Conservation (phyloP, 1,284 basidiomycete species). For the Singerocomus inundabilis region DNA sequence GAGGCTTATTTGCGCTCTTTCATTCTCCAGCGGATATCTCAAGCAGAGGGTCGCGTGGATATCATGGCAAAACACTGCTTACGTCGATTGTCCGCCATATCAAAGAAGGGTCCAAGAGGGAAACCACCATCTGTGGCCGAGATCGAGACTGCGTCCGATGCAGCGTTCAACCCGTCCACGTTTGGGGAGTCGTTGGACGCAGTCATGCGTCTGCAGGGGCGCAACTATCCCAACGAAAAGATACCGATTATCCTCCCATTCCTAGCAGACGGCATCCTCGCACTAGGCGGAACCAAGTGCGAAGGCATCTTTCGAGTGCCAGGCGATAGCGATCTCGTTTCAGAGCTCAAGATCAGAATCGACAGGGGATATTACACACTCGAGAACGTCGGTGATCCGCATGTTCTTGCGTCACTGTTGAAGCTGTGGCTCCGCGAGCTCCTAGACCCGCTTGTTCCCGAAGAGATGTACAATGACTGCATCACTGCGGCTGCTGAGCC, state of each 20-base stretch:
- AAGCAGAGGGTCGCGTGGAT: slow-evolving; percentile 74
- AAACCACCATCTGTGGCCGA: slow-evolving; percentile 78
- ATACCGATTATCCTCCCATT: slow-evolving; percentile 91
- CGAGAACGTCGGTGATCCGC: slow-evolving; percentile 83
- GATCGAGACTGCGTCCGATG: slow-evolving; percentile 88
- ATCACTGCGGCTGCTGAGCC: slow-evolving; percentile 67
- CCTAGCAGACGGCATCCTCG: slow-evolving; percentile 86
- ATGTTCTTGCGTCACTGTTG: slow-evolving; percentile 83
- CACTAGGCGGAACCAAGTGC: slow-evolving; percentile 76
- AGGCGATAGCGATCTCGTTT: slow-evolving; percentile 83
- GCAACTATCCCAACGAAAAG: slow-evolving; percentile 78
- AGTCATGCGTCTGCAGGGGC: slow-evolving; percentile 79
- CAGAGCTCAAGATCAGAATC: slow-evolving; percentile 82
- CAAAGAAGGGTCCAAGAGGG: slow-evolving; percentile 79
- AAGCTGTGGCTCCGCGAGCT: slow-evolving; percentile 93
- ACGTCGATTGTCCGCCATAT: slow-evolving; percentile 65
- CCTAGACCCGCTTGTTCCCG: slow-evolving; percentile 82
- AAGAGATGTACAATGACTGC: slow-evolving; percentile 86
- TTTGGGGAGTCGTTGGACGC: slow-evolving; percentile 87
- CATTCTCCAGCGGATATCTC: slow-evolving; percentile 64
- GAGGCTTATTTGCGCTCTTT: slow-evolving; percentile 79
- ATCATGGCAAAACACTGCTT: slow-evolving; percentile 89
- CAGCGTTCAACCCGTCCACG: slow-evolving; percentile 90
- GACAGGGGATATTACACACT: slow-evolving; percentile 89
- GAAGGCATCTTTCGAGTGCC: slow-evolving; percentile 92